Conservation (phyloP, 2,329 filamentous ascomycete species). For the Saccharata proteae region DNA sequence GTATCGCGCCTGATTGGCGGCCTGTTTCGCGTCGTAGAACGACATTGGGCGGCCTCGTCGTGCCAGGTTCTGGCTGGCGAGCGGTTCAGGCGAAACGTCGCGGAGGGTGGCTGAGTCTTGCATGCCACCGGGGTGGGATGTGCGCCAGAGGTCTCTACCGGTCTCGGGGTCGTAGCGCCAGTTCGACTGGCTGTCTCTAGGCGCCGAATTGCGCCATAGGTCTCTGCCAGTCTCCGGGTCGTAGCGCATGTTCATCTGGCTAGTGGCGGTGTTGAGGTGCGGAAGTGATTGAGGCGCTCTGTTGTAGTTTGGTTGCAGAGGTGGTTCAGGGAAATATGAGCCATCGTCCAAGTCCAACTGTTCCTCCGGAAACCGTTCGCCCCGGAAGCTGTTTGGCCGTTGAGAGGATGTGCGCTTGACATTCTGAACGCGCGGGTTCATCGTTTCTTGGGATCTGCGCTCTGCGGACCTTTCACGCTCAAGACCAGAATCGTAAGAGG, state of each 20-base stretch:
- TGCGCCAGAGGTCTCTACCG: no score
- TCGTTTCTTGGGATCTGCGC: slow-evolving; percentile 1
- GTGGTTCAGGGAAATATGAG: not conserved
- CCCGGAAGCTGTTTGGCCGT: slow-evolving; percentile 2
- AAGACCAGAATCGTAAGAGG: slow-evolving; percentile 1
- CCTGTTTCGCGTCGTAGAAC: slow-evolving; percentile 6
- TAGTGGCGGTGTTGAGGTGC: no score
- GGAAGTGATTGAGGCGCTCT: not conserved
- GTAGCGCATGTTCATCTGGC: not conserved
- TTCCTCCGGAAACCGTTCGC: slow-evolving; percentile 1
- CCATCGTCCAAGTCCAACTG: not conserved
- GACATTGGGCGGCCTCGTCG: slow-evolving; percentile 2
- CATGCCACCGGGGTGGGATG: no score
- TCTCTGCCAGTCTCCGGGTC: slow-evolving; percentile 1
- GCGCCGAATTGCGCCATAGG: not conserved
- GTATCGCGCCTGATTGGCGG: slow-evolving; percentile 1
- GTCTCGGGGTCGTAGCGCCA: not conserved
- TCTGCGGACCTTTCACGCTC: not conserved
- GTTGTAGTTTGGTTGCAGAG: not conserved
- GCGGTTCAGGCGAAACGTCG: slow-evolving; percentile 2
- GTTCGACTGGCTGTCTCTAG: not conserved
- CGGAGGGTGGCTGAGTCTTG: no score
- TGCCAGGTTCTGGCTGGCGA: not conserved
- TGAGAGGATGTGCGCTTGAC: slow-evolving; percentile 1
- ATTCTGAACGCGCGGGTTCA: not conserved